Evolutionary conservation across 768 basidiomycete genomes (phyloP), one percentile per base, ranked within the genome.

Genomic region (Boletus huronensis): DNA sequence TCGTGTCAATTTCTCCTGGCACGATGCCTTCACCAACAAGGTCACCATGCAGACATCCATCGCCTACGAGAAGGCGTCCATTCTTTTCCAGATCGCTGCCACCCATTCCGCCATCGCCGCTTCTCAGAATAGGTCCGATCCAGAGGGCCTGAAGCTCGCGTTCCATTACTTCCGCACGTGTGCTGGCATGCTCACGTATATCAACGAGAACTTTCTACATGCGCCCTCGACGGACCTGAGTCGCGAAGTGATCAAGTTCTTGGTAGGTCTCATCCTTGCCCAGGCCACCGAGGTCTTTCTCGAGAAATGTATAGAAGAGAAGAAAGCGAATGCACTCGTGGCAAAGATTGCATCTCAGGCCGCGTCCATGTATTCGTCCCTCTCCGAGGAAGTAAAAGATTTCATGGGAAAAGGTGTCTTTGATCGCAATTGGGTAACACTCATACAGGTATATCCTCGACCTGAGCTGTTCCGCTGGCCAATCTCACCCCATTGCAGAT

Each of bases 201-300:
- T 99, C 77, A 98, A 98, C 75, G 97, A 99, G 72, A 98, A 99
- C 80, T 99, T 99, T 71, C 77, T 99, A 0, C 97, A 99, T 64
- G 97, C 96, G 0, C 97, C 97, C 0, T 93, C 90, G 21, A 97
- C 92, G 2, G 97, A 98, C 73, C 82, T 98, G 42, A 88, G 87
- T 64, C 81, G 93, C 19, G 96, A 98, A 55, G 92, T 98, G 52
- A 81, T 99, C 78, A 95, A 96, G 71, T 91, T 96, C 61, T 77
- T 97, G 36, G 84, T 93, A 2, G 82, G 83, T n/a, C 56, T 96
- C 61, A 93, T 94, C 67, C 77, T 92, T 16, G 93, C 92, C 0
- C 96, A 98, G 72, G 94, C 95, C 0, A 93, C 91, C 0, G 96
- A 98, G 69, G 88, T 98, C 35, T 97, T 98, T 69, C 87, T 92